Evolutionary conservation across 2,329 filamentous ascomycete genomes (phyloP).

Genomic region (Sphaerulina populicola): DNA sequence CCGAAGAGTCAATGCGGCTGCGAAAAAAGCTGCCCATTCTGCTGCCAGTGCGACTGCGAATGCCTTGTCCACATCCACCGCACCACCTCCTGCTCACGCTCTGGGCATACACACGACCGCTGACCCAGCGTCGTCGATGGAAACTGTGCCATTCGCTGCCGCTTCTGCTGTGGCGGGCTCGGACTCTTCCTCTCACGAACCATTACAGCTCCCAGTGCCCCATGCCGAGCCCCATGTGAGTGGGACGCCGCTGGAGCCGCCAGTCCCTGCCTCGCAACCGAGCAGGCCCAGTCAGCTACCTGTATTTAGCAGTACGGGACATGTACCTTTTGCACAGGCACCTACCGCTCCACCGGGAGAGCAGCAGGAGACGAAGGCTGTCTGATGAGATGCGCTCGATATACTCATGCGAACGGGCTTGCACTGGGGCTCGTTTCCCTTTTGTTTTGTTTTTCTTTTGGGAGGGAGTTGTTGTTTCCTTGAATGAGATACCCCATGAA

Average conservation of each 20-base stretch:
- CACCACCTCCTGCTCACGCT: not conserved
- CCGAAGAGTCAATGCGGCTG: constrained; percentile 29
- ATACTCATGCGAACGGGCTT: constrained; percentile 33
- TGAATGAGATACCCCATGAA: not conserved
- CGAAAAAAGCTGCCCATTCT: constrained; percentile 24
- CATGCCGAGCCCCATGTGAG: not conserved
- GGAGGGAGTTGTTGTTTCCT: not conserved
- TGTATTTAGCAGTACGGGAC: constrained; percentile 28
- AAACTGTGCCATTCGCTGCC: not conserved
- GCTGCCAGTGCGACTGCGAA: not conserved
- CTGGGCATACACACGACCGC: not conserved
- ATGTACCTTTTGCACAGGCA: constrained; percentile 28
- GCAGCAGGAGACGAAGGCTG: constrained; percentile 21
- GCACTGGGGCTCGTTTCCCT: too few relatives aligned
- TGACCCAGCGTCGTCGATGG: not conserved
- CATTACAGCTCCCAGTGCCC: not conserved
- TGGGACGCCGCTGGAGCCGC: not conserved
- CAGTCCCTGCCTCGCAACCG: not conserved
- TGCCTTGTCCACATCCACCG: too few relatives aligned
- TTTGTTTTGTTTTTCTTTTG: not conserved
- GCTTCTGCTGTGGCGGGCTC: not conserved
- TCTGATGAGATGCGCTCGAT: constrained; percentile 41
- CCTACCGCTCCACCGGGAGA: constrained; percentile 4
- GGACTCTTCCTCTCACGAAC: not conserved
- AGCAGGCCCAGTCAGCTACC: constrained; percentile 17